These are phyloP conservation scores for Rhytidhysteron rufulum DNA, from an alignment of 2,329 filamentous ascomycete species.

Conservation along the genomic window DNA sequence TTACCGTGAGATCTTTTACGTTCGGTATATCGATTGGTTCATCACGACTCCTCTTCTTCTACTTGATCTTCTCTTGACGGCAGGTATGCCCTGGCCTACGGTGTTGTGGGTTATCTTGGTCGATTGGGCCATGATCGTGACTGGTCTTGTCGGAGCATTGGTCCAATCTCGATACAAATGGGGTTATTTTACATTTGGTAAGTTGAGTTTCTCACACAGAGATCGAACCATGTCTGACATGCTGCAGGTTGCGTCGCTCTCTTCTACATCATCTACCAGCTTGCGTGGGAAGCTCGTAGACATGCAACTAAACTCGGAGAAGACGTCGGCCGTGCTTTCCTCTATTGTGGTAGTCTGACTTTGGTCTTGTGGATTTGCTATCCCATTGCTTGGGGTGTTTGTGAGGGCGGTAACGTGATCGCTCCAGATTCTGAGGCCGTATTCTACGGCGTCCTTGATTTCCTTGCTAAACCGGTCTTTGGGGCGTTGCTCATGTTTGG, in stretches of 20 bases:
- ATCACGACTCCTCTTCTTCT: slow-evolving; percentile 64
- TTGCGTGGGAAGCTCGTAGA: slow-evolving; percentile 53
- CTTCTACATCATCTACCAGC: slow-evolving; percentile 58
- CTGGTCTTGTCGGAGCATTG: slow-evolving; percentile 62
- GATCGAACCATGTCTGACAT: background rate
- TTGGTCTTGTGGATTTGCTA: slow-evolving; percentile 62
- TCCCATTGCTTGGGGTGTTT: slow-evolving; percentile 60
- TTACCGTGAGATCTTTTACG: slow-evolving; percentile 63
- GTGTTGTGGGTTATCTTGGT: slow-evolving; percentile 60
- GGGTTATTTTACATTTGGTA: slow-evolving; percentile 60
- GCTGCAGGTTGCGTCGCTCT: slow-evolving; percentile 41
- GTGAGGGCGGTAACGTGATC: slow-evolving; percentile 63
- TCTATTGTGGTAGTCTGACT: slow-evolving; percentile 56
- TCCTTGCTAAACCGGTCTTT: slow-evolving; percentile 63
- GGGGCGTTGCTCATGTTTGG: slow-evolving; percentile 59
- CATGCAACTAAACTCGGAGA: slow-evolving; percentile 54
- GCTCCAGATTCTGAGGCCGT: slow-evolving; percentile 63
- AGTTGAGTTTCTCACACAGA: slow-evolving; percentile 4
- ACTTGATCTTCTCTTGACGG: slow-evolving; percentile 60
- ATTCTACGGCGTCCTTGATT: slow-evolving; percentile 65
- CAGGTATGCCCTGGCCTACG: slow-evolving; percentile 61
- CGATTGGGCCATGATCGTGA: slow-evolving; percentile 65
- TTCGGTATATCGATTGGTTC: slow-evolving; percentile 63
- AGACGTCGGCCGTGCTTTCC: slow-evolving; percentile 52
- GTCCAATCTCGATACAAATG: slow-evolving; percentile 63